Base-by-base conservation (phyloP, 2,329 filamentous ascomycete genomes). In the Cladosporium sp. region DNA sequence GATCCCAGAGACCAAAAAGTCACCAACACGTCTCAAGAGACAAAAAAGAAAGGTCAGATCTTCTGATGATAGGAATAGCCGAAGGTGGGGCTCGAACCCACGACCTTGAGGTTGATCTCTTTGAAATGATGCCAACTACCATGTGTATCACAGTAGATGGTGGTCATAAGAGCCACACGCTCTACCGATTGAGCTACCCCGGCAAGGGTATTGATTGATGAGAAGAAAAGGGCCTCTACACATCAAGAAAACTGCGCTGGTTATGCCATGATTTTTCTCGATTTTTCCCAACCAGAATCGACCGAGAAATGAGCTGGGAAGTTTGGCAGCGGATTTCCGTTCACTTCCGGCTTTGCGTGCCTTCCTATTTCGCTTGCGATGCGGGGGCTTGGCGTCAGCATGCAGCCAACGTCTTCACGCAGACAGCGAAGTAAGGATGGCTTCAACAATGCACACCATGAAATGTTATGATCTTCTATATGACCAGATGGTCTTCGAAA, bases 101-200 rank as follows among this genome's bases (percentile, higher is more conserved):
- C 58, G 56, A 58, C 58, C 58, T 60, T 60, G 56, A 60, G 58
- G 56, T 60, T 68, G 35, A 50, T 50, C 48, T 50, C 40, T 50
- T 37, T 43, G 31, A 28, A 18, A 28, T 41, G 18, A 41, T 49
- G 41, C 22, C 22, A 28, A 28, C 22, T 28, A 28, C 22, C 22
- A 28, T 28, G 22, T n/a, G n/a, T n/a, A n/a, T 7, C 22, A 28
- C 2, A 4, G 22, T 28, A 28, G 22, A 28, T 28, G 22, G 13
- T 38, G 35, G n/a, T 38, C 8, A n/a, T 76, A 76, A 74, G 72
- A 75, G 73, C 72, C 73, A 73, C 73, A 75, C 73, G 73, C 73
- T 75, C 73, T 75, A 71, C 72, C 73, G 70, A 75, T 75, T 75
- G 73, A 76, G 73, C 72, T 75, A 74, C 70, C 71, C 72, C 67